Conservation (phyloP, 495 filamentous ascomycete species). For the Penicillium crystallinum region DNA sequence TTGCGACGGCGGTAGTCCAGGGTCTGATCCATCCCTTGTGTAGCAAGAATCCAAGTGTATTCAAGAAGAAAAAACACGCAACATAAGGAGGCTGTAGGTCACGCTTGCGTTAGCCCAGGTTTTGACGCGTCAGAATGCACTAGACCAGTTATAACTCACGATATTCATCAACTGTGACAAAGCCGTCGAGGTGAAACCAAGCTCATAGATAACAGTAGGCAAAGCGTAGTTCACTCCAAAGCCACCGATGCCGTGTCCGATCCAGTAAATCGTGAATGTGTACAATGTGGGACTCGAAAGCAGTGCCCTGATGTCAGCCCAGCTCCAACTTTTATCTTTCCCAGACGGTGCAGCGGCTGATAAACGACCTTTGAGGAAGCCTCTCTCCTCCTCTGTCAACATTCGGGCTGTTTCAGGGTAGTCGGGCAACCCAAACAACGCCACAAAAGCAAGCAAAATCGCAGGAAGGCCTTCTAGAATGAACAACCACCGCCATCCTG, state of each 20-base stretch:
- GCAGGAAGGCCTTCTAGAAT: constrained; percentile 42
- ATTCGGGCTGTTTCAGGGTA: constrained; percentile 38
- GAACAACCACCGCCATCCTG: constrained; percentile 45
- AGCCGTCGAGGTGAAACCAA: constrained; percentile 37
- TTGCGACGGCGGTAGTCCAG: constrained; percentile 37
- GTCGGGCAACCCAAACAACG: constrained; percentile 37
- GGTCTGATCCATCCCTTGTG: constrained; percentile 33
- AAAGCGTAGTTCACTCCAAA: constrained; percentile 37
- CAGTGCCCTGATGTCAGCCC: constrained; percentile 21
- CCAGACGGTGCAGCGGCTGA: constrained; percentile 16
- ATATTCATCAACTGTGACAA: constrained; percentile 42
- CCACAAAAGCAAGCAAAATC: constrained; percentile 28
- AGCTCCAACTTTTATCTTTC: constrained; percentile 26
- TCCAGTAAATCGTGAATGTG: constrained; percentile 35
- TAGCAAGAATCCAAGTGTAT: constrained; percentile 28
- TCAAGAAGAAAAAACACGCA: constrained; percentile 35
- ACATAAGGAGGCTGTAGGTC: constrained; percentile 34
- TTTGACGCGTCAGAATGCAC: too few relatives aligned
- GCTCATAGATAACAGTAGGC: constrained; percentile 41
- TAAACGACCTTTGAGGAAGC: constrained; percentile 22
- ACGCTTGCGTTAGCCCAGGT: too few relatives aligned
- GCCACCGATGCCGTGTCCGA: constrained; percentile 40
- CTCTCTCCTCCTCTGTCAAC: constrained; percentile 34
- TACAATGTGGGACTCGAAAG: constrained; percentile 32
- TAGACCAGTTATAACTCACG: constrained; percentile 24